phyloP scores from a whole-genome alignment of 2,329 filamentous ascomycete species.

The Endoconidiophora polonica region DNA sequence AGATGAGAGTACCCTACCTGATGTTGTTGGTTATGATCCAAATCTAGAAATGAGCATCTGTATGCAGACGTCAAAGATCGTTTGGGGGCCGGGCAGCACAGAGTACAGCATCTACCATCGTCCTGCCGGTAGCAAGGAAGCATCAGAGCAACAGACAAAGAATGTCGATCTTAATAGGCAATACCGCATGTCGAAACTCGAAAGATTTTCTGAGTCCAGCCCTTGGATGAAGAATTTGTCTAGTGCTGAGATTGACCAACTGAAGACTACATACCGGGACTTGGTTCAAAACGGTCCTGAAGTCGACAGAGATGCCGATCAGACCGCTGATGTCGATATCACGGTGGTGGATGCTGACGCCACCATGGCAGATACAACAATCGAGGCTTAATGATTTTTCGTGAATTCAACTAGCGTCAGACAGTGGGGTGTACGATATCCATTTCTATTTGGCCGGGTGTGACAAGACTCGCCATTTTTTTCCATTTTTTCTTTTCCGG shows the following conservation, averaged over 20 bases:
- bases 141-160: slow-evolving; percentile 33
- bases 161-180: slow-evolving; percentile 37
- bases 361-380: slow-evolving; percentile 14
- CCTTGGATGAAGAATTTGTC: slow-evolving; percentile 66
- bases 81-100: slow-evolving; percentile 53
- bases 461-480: slow-evolving; percentile 9
- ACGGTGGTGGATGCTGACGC: slow-evolving; percentile 18
- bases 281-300: slow-evolving; percentile 33
- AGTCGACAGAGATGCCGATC: not conserved
- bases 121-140: slow-evolving; percentile 50
- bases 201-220: slow-evolving; percentile 67
- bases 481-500: slow-evolving; percentile 5
- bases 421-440: slow-evolving; percentile 10
- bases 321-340: slow-evolving; percentile 17
- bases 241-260: slow-evolving; percentile 58
- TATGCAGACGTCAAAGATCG: slow-evolving; percentile 60
- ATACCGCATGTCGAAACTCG: slow-evolving; percentile 52
- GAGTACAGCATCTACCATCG: slow-evolving; percentile 61
- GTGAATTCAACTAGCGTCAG: not conserved
- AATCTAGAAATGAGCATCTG: slow-evolving; percentile 57
- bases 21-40: slow-evolving; percentile 43
- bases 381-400: slow-evolving; percentile 8
- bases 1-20: slow-evolving; percentile 35
- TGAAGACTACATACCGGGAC: slow-evolving; percentile 46
- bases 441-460: slow-evolving; percentile 1